phyloP scores from a whole-genome alignment of 108 stramenopile genomes.

The Bacterosira constricta region DNA sequence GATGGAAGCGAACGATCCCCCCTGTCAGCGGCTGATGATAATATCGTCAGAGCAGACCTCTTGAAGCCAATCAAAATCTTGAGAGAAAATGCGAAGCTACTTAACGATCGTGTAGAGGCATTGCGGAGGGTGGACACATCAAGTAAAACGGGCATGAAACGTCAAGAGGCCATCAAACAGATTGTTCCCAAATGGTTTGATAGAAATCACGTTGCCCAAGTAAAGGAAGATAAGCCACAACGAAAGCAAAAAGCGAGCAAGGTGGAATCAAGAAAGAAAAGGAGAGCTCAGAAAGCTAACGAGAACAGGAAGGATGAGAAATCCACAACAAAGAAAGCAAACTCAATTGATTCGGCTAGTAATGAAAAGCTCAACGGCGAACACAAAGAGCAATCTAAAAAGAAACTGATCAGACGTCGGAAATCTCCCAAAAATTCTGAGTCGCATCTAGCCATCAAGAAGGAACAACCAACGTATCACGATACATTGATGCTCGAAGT shows the following conservation, averaged over 20 bases:
- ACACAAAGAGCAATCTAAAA: neutral
- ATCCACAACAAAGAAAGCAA: neutral
- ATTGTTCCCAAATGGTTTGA: constrained; percentile 46
- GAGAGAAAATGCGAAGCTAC: constrained; percentile 40
- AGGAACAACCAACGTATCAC: neutral
- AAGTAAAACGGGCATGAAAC: constrained; percentile 17
- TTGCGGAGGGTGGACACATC: constrained; percentile 16
- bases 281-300: neutral
- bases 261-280: neutral
- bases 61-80: constrained; percentile 25
- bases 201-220: constrained; percentile 15
- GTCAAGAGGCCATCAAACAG: constrained; percentile 23
- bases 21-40: constrained; percentile 25
- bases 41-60: constrained; percentile 21
- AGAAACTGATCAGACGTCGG: neutral
- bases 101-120: constrained; percentile 29
- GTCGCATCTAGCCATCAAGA: neutral
- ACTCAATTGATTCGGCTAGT: neutral
- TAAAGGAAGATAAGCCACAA: neutral
- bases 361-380: neutral
- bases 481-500: constrained; percentile 24
- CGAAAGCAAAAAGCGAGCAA: neutral
- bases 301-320: neutral
- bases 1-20: constrained; percentile 8
- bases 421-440: neutral